Percentiles rank a stretch among this genome's conserved stretches.
Evolutionary conservation across 106 monocot species (phyloP).

Genomic region (Dendrobium huoshanense): DNA sequence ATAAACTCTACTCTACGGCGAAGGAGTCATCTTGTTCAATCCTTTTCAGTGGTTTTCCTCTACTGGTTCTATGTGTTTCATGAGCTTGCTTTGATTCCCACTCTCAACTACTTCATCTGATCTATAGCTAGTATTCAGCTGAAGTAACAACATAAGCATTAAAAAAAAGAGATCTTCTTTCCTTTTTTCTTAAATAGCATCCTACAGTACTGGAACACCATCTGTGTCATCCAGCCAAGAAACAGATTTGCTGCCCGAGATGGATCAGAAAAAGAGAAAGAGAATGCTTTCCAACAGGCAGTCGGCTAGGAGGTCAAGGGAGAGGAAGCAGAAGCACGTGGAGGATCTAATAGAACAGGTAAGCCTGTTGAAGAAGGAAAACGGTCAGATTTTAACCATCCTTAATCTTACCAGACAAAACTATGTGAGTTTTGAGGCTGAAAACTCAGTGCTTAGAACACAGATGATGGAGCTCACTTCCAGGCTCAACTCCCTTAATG

Average conservation of each 20-base stretch:
- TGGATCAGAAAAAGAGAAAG: conserved; percentile 44
- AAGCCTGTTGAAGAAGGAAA: conserved; percentile 27
- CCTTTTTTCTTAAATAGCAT: conserved; percentile 13
- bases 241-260: neutral
- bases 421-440: conserved; percentile 25
- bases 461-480: conserved; percentile 34
- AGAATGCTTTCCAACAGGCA: conserved; percentile 28
- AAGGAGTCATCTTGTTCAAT: conserved; percentile 49
- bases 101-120: conserved; percentile 18
- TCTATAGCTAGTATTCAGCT: conserved; percentile 15
- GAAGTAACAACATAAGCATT: neutral
- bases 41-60: conserved; percentile 65
- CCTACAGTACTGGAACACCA: conserved; percentile 20
- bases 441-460: conserved; percentile 41
- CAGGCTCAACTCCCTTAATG: conserved; percentile 34
- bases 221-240: conserved; percentile 9
- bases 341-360: conserved; percentile 37
- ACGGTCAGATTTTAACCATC: conserved; percentile 17
- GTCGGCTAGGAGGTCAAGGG: conserved; percentile 49
- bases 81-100: conserved; percentile 9
- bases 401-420: conserved; percentile 15
- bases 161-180: neutral
- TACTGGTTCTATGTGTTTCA: conserved; percentile 83
- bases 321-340: conserved; percentile 52
- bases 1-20: conserved; percentile 43